Evolutionary conservation across 768 basidiomycete species (phyloP), one percentile per base, ranked within the genome.

Genomic region (Mycena leptocephala): DNA sequence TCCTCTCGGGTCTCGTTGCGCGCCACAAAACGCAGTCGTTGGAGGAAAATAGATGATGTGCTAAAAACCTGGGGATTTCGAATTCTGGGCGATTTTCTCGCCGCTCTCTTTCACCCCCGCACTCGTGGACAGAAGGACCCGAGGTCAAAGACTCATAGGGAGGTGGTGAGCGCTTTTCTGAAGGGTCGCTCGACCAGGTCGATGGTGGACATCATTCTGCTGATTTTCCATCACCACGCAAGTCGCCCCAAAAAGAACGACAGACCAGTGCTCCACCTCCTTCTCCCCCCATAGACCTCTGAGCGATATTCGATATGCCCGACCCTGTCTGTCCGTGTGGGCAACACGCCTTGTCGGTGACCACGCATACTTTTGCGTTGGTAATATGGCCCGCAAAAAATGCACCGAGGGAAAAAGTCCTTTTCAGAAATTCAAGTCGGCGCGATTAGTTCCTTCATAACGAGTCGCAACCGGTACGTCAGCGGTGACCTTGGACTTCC

Each of bases 371-470:
- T 30, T 4, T 26, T 9, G 63, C 7, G 14, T 46, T 10, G 63
- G 63, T 18, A 14, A 64, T 18, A 39, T 64, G 2, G 63, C 63
- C 2, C n/a, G 11, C 5, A 64, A 64, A 46, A 64, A 18, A 9
- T 16, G 43, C 16, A 20, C n/a, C 43, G 63, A 64, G n/a, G n/a
- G 32, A 26, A 43, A n/a, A n/a, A 41, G n/a, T 63, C 61, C 16
- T 58, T 58, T n/a, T n/a, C n/a, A 20, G 7, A 64, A 41, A 64
- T 64, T 22, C 63, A 64, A 46, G 63, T 64, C 18, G 63, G 39
- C n/a, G 63, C 63, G 13, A 26, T 64, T 30, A 64, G 63, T 20
- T 41, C 63, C 14, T 64, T 51, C 48, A 51, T 51, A 8, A 24
- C n/a, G n/a, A n/a, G 48, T 11, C 48, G 48, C 48, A 51, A 51